Conservation (phyloP, 345 rosid species). For the Eucalyptus polybractea region DNA sequence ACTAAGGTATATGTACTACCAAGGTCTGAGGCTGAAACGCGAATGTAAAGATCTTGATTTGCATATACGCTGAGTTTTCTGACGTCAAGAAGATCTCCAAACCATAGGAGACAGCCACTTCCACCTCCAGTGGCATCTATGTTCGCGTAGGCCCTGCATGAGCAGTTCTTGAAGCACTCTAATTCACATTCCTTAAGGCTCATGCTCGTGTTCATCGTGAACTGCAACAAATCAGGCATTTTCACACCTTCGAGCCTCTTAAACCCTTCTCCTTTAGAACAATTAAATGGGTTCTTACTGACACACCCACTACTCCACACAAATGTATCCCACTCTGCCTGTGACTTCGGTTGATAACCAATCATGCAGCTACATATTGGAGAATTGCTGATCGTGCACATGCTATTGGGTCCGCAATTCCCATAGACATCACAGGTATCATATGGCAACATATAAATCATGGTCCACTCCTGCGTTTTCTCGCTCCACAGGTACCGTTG, state of each 20-base stretch:
- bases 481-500: background rate
- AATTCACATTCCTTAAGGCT: background rate
- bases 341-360: constrained; percentile 4
- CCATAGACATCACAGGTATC: background rate
- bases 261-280: background rate
- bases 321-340: background rate
- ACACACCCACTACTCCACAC: constrained; percentile 5
- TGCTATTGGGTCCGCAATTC: background rate
- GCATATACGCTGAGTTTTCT: background rate
- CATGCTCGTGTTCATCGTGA: background rate
- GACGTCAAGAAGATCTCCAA: too few relatives aligned
- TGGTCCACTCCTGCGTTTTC: background rate
- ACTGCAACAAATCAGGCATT: constrained; percentile 1
- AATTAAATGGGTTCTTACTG: background rate
- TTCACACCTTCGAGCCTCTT: background rate
- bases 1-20: background rate
- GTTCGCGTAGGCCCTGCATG: background rate
- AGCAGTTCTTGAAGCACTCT: background rate
- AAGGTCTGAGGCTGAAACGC: background rate
- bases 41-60: background rate
- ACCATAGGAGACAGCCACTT: background rate
- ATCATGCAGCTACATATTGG: constrained; percentile 9
- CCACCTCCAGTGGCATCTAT: background rate
- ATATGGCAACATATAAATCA: background rate
- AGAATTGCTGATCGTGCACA: background rate